Evolutionary conservation across 2,329 filamentous ascomycete species (phyloP).

Genomic region (Huntiella abstrusa): DNA sequence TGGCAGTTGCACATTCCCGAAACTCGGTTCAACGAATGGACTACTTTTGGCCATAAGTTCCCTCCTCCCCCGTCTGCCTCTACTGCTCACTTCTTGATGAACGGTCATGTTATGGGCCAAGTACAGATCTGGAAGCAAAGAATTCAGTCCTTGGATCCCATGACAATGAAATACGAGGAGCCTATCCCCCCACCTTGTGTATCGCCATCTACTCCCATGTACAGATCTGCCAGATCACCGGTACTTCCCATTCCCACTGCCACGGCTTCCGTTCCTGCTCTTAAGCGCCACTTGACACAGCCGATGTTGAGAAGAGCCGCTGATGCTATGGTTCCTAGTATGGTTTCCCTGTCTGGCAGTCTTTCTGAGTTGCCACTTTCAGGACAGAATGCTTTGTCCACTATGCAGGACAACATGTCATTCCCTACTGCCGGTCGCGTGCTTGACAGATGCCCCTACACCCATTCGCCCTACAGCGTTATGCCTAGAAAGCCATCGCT

Average conservation of each 20-base stretch:
- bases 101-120: conserved; percentile 20
- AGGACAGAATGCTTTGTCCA: conserved; percentile 39
- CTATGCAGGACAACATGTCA: conserved; percentile 38
- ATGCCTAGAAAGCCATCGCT: conserved; percentile 29
- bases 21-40: conserved; percentile 78
- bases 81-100: conserved; percentile 16
- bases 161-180: conserved; percentile 36
- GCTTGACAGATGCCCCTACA: conserved; percentile 32
- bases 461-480: conserved; percentile 28
- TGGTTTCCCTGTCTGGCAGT: conserved; percentile 31
- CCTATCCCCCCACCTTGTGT: background rate
- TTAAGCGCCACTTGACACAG: conserved; percentile 24
- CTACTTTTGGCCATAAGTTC: conserved; percentile 73
- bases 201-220: background rate
- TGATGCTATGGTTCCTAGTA: conserved; percentile 38
- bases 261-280: conserved; percentile 13
- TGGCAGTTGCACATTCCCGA: conserved; percentile 94
- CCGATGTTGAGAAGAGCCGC: conserved; percentile 30
- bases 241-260: background rate
- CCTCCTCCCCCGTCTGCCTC: conserved; percentile 51
- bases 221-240: background rate
- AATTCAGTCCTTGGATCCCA: conserved; percentile 36
- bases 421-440: conserved; percentile 16
- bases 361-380: conserved; percentile 19
- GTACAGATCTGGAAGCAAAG: conserved; percentile 31